Base-by-base conservation (phyloP, 2,329 filamentous ascomycete species). In the Fusarium keratoplasticum region DNA sequence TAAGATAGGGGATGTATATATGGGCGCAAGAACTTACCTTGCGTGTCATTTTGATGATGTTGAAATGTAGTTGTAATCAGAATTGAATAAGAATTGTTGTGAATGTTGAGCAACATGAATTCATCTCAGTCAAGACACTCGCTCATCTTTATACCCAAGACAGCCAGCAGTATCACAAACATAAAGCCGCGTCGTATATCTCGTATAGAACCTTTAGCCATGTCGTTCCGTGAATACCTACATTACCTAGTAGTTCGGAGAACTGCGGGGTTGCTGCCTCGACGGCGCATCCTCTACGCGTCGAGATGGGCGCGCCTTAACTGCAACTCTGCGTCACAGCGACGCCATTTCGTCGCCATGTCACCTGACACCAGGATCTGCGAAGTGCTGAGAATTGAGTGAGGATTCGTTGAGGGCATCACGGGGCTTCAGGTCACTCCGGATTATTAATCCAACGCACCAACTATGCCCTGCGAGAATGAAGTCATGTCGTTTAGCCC, bases 231-330 rank as follows among this genome's bases (percentile, higher is more conserved):
- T 57, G 18, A 52, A 69, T 11, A 22, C 33, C 14, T 9, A 42
- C 27, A 27, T 6, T 27, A 27, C 27, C 27, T 6, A 16, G 27
- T 44, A 42, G 33, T 59, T 54, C 42, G 18, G 36, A 40, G 22
- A 71, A 44, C 33, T 61, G 38, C 27, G 35, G 57, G 29, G 59
- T 63, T 57, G 54, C 40, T 71, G 58, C 57, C 35, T 44, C 55
- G 59, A 42, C 31, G 67, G 36, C 42, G 38, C 61, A 61, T 61
- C 67, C 55, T 47, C 20, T 50, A 60, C 67, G 25, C 42, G 64
- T 50, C n/a, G 42, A 8, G 50, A 42, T 22, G 5, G n/a, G 20
- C 18, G 38, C 36, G 50, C 18, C 14, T 58, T 40, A 10, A 38
- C 54, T 44, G 31, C 29, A n/a, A n/a, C 35, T 52, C 33, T 60